These are phyloP conservation scores for Fraxinus xanthoxyloides DNA, from an alignment of 305 asterid species.

Conservation along the genomic window DNA sequence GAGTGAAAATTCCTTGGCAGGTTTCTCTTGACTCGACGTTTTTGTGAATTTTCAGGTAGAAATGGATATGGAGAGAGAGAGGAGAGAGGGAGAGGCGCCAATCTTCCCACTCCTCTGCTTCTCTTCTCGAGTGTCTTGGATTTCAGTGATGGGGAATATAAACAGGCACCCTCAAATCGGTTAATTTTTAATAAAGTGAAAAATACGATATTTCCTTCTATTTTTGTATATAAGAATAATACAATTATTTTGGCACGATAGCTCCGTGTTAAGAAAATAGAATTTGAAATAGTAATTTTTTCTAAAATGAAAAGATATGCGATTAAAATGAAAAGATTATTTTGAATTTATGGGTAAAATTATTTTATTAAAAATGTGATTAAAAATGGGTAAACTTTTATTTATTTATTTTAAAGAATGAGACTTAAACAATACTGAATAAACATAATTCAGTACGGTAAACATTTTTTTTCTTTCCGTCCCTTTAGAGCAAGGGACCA, in stretches of 20 bases:
- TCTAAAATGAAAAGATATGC: too few species aligned
- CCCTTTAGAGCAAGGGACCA: background rate
- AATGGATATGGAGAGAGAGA: background rate
- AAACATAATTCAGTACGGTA: too few species aligned
- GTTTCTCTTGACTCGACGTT: background rate
- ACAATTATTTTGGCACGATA: background rate
- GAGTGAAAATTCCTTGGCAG: background rate
- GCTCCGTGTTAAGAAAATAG: background rate
- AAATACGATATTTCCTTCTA: background rate
- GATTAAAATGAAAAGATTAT: background rate
- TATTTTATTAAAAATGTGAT: too few species aligned
- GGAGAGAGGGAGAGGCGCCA: background rate
- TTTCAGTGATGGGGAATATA: slow-evolving; percentile 23
- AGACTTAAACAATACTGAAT: background rate
- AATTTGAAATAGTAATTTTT: too few species aligned
- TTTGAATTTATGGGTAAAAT: too few species aligned
- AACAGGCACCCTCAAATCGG: background rate
- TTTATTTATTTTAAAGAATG: too few species aligned
- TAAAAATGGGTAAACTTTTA: too few species aligned
- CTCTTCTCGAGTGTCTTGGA: slow-evolving; percentile 20
- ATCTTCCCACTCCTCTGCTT: slow-evolving; percentile 8
- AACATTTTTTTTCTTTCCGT: background rate
- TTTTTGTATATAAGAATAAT: background rate
- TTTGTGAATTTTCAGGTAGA: slow-evolving; percentile 1
- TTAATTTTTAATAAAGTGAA: background rate